Base-by-base conservation (phyloP, 345 rosid genomes). In the Laguncularia racemosa region DNA sequence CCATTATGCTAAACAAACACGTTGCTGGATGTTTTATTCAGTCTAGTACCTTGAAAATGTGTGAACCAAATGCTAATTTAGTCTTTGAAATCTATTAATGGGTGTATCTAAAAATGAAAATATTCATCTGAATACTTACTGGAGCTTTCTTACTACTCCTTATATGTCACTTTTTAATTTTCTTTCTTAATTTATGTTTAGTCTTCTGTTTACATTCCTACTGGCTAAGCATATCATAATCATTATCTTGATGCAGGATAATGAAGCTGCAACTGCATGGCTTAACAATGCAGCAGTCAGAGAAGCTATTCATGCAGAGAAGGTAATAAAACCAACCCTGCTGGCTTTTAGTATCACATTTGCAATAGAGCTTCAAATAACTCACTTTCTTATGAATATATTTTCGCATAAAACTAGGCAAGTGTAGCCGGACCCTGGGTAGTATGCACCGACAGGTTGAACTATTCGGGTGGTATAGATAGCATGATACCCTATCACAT, bases 291-390 rank as follows among this genome's bases (percentile, higher is more conserved):
- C 59, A 58, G 52, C 71, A n/a, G 80, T 82, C 3, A 64, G 87
- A 61, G 53, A 62, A 50, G 84, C 84, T 28, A 55, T 82, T 33
- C 87, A 82, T 65, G 87, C 81, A 1, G 58, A 67, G 14, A 62
- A 73, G n/a, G 83, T 78, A 73, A 46, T 28, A 12, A 28, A 47
- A 16, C 20, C 3, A 15, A 16, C 48, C 1, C 45, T 44, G 6
- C 56, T 14, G 12, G 20, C 23, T 18, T 18, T 23, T 44, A 13
- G 2, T 28, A 14, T 17, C 14, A 13, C 40, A 6, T 33, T 33
- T n/a, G n/a, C 11, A 9, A 33, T 7, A 33, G 40, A 16, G 8
- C 13, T 13, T 13, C 40, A 14, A 12, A n/a, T 14, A 14, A 19
- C 18, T 20, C 2, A 47, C 44, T 45, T 46, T 20, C 23, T 58